Conservation (phyloP, 768 basidiomycete genomes). For the Mrakia gelida region DNA sequence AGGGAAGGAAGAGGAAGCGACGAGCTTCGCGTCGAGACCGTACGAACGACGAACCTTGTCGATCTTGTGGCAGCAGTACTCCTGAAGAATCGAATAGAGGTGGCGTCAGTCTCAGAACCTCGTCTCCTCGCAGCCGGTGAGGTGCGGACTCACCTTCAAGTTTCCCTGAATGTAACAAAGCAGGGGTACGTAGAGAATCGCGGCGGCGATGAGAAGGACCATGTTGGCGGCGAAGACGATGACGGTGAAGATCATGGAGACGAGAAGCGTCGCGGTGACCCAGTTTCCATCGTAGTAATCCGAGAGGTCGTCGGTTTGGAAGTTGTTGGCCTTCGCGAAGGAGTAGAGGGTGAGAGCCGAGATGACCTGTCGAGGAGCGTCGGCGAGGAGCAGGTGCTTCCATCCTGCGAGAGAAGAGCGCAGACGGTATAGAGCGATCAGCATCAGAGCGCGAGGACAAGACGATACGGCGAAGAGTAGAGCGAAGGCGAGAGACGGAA, state of each 20-base stretch:
- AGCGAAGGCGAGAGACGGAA: neutral
- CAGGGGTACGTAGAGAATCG: conserved; percentile 84
- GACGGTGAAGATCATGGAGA: conserved; percentile 86
- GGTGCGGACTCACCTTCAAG: conserved; percentile 62
- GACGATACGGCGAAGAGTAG: neutral
- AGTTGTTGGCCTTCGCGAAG: conserved; percentile 72
- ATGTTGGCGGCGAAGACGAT: conserved; percentile 79
- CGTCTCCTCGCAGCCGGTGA: neutral
- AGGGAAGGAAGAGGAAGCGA: neutral
- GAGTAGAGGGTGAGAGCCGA: conserved; percentile 96
- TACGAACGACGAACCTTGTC: no score
- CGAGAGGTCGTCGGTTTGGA: conserved; percentile 58
- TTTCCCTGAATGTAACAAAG: conserved; percentile 95
- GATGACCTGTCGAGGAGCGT: conserved; percentile 95
- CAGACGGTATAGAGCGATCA: neutral
- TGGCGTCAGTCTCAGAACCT: neutral
- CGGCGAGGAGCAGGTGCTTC: conserved; percentile 84
- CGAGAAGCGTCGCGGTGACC: conserved; percentile 75
- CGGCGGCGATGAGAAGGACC: conserved; percentile 74
- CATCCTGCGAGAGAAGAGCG: conserved; percentile 54
- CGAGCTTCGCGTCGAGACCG: neutral
- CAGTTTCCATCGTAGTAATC: conserved; percentile 54
- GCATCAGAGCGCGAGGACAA: neutral
- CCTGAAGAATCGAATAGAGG: conserved; percentile 49
- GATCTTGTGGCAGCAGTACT: conserved; percentile 70